Evolutionary conservation across 2,329 filamentous ascomycete genomes (phyloP).

Genomic region (Lasiodiplodia theobromae): DNA sequence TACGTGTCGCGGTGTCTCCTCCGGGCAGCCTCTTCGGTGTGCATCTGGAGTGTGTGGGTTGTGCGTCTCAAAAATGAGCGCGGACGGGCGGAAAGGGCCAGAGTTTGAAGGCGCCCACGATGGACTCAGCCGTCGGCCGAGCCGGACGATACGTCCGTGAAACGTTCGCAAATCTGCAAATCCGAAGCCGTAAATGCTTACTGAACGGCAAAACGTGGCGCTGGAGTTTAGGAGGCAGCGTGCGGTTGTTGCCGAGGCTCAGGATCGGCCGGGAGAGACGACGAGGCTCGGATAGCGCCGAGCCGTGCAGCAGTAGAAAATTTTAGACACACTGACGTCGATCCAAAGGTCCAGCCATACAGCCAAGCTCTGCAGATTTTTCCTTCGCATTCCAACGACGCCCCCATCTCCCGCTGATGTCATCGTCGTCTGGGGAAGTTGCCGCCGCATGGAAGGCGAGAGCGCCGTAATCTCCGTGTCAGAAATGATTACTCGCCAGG

Average conservation of each 20-base stretch:
- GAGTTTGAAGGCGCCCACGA: not conserved
- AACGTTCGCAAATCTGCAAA: not conserved
- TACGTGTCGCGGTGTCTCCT: slow-evolving; percentile 7
- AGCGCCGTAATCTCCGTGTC: slow-evolving; percentile 14
- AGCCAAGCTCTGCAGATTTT: slow-evolving; percentile 22
- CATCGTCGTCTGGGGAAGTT: slow-evolving; percentile 5
- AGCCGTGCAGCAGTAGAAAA: slow-evolving; percentile 17
- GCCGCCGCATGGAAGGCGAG: not conserved
- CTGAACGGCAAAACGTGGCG: not conserved
- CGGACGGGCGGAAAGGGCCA: not conserved
- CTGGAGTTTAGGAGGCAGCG: not conserved
- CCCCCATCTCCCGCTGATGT: not conserved
- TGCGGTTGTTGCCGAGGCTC: slow-evolving; percentile 23
- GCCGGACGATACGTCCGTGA: not conserved
- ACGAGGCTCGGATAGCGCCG: slow-evolving; percentile 22
- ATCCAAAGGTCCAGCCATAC: slow-evolving; percentile 13
- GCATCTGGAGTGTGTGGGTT: not conserved
- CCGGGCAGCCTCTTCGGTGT: not conserved
- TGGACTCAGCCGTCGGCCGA: not conserved
- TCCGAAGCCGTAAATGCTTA: not conserved
- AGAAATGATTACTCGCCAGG: slow-evolving; percentile 3
- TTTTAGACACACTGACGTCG: slow-evolving; percentile 28
- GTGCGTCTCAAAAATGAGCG: not conserved
- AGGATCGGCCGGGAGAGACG: slow-evolving; percentile 24
- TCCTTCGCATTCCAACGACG: not conserved